phyloP scores from a whole-genome alignment of 2,329 filamentous ascomycete genomes.

The Trichoderma sp. region DNA sequence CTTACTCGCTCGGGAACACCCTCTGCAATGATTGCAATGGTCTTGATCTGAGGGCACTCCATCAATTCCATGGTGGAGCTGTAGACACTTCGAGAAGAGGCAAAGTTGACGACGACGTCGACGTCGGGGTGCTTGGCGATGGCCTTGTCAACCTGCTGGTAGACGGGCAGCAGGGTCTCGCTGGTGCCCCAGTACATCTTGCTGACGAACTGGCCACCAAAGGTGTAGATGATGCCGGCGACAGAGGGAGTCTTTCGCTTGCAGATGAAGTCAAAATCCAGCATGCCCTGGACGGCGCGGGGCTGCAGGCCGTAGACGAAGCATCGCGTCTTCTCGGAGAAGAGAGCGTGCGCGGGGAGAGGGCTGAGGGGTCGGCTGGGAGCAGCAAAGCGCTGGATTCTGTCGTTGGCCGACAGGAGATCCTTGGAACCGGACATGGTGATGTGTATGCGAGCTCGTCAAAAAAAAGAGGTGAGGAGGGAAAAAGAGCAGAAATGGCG shows the following conservation, averaged over 20 bases:
- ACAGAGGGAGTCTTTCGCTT: constrained; percentile 96
- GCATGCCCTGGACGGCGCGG: constrained; percentile 85
- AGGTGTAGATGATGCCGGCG: constrained; percentile 99
- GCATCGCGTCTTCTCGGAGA: constrained; percentile 99
- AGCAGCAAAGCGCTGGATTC: constrained; percentile 93
- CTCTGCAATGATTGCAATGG: constrained; percentile 98
- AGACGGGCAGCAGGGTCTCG: constrained; percentile 97
- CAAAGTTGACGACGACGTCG: constrained; percentile 98
- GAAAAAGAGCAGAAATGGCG: constrained; percentile 1
- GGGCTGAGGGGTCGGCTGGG: constrained; percentile 91
- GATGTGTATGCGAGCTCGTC: constrained; percentile 22
- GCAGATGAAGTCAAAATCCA: constrained; percentile 99
- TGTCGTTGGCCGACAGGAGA: constrained; percentile 83
- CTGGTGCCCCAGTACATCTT: constrained; percentile 99
- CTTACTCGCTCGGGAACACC: constrained; percentile 96
- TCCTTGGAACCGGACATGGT: constrained; percentile 56
- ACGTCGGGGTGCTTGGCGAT: constrained; percentile 96
- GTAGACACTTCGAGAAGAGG: constrained; percentile 97
- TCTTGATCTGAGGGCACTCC: constrained; percentile 95
- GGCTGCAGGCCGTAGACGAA: constrained; percentile 99
- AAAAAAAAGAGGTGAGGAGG: constrained; percentile 29
- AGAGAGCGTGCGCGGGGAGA: constrained; percentile 82
- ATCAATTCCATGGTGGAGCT: constrained; percentile 98
- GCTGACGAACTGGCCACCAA: constrained; percentile 99
- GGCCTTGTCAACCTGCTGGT: constrained; percentile 90